Conservation (phyloP, 306 rosid species). For the Prunus mira region DNA sequence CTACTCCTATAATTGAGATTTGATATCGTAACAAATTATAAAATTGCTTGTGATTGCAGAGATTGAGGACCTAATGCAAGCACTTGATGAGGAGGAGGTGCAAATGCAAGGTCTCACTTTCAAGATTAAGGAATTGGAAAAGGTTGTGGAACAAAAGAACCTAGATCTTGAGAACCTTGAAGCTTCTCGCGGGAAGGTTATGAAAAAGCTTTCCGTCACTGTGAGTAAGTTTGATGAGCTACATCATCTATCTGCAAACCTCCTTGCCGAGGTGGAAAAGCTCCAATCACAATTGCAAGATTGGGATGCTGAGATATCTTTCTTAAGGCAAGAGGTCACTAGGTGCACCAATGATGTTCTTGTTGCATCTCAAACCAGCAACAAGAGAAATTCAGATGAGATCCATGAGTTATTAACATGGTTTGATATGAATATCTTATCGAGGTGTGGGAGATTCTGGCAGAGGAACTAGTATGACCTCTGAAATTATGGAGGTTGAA, state of each 20-base stretch:
- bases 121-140: constrained; percentile 69
- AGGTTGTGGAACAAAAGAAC: constrained; percentile 61
- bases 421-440: constrained; percentile 54
- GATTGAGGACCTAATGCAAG: constrained; percentile 86
- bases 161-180: constrained; percentile 66
- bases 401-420: constrained; percentile 64
- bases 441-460: constrained; percentile 62
- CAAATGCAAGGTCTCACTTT: constrained; percentile 74
- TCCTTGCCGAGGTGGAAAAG: constrained; percentile 83
- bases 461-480: constrained; percentile 43
- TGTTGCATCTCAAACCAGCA: constrained; percentile 72
- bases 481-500: constrained; percentile 81
- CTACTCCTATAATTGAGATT: no score
- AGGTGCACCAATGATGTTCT: constrained; percentile 90
- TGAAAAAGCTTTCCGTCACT: constrained; percentile 77
- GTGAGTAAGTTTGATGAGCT: constrained; percentile 94
- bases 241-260: constrained; percentile 79
- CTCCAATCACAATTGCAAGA: constrained; percentile 93
- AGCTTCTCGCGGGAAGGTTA: constrained; percentile 71
- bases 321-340: constrained; percentile 96
- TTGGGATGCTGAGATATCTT: constrained; percentile 86
- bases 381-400: constrained; percentile 54
- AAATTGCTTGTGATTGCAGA: constrained; percentile 53
- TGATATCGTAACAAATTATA: neutral
- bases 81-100: constrained; percentile 88